Base-by-base conservation (phyloP, 192 early-diverging fungal genomes). In the Pilaira anomala region DNA sequence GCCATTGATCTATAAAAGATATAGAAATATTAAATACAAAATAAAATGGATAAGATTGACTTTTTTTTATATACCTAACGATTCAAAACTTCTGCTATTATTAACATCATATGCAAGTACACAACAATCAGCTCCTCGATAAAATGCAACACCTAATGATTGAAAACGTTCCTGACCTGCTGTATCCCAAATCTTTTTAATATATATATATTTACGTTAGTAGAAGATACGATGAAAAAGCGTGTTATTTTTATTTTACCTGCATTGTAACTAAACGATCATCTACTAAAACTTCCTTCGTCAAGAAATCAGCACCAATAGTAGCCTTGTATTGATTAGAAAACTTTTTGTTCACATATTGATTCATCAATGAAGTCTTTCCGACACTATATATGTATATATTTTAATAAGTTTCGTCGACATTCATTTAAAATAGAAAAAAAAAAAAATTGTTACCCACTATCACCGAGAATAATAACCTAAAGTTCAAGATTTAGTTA, bases 81-180 rank as follows among this genome's bases (percentile, higher is more conserved):
- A 90, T 71, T 99, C 95, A 75, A 97, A 99, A 66, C 85, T 88
- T 70, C 91, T 94, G 46, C 78, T 78, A 75, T 95, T 95, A 73
- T 93, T 97, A 52, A 99, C 95, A 63, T 99, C 97, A 71, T 93
- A 97, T 49, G 91, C 92, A 40, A 99, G 82, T 46, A 97, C 94
- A 73, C 97, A 99, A 81, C 95, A 98, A 78, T 99, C 97, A 11
- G 97, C 96, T 40, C 97, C 97, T 52, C 96, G 89, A 52, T 99
- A 99, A 66, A 98, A 99, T 2, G 97, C 97, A 49, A 99, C 97
- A 25, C 97, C 97, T 13, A 99, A 86, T 28, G 86, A 89, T 75
- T 99, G 97, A 80, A 99, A 99, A 62, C 95, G 86, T 79, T 99
- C 97, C 80, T 99, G 97, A 44, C 97, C 97, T 11, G 97, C 97